phyloP scores from a whole-genome alignment of 306 rosid genomes.

The Elaeagnus macrophylla region DNA sequence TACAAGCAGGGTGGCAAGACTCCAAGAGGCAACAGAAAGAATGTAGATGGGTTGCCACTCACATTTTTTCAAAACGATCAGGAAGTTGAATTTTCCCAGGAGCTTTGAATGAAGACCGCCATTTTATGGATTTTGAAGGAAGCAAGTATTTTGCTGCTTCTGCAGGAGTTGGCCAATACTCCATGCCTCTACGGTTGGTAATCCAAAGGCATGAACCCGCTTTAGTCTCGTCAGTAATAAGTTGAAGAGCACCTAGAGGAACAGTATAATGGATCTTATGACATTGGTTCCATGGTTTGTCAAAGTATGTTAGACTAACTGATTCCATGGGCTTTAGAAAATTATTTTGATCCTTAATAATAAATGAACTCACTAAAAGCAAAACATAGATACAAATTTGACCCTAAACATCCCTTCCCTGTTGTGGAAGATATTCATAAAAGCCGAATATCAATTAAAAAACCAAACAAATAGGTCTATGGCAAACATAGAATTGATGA shows the following conservation, averaged over 20 bases:
- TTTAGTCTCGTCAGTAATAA: slow-evolving; percentile 72
- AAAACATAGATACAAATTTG: neutral
- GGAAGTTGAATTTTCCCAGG: slow-evolving; percentile 48
- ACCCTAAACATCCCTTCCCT: slow-evolving; percentile 2
- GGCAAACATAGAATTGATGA: neutral
- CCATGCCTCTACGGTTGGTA: slow-evolving; percentile 80
- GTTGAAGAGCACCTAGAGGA: slow-evolving; percentile 71
- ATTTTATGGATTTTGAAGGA: slow-evolving; percentile 30
- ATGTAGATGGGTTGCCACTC: slow-evolving; percentile 22
- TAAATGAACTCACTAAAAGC: neutral
- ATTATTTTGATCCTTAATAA: neutral
- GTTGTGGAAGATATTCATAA: neutral
- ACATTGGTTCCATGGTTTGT: slow-evolving; percentile 16
- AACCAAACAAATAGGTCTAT: slow-evolving; percentile 6
- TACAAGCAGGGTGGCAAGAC: neutral
- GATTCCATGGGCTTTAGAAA: neutral
- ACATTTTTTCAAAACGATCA: slow-evolving; percentile 75
- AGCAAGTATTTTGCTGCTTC: slow-evolving; percentile 58
- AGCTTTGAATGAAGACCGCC: slow-evolving; percentile 30
- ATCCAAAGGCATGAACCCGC: slow-evolving; percentile 95
- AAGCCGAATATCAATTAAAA: slow-evolving; percentile 8
- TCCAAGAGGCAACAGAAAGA: neutral
- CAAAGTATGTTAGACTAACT: slow-evolving; percentile 4
- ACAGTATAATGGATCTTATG: slow-evolving; percentile 16
- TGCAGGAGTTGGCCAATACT: slow-evolving; percentile 82